Base-by-base conservation (phyloP, 805 yeast genomes). In the Wickerhamia fluorescens region DNA sequence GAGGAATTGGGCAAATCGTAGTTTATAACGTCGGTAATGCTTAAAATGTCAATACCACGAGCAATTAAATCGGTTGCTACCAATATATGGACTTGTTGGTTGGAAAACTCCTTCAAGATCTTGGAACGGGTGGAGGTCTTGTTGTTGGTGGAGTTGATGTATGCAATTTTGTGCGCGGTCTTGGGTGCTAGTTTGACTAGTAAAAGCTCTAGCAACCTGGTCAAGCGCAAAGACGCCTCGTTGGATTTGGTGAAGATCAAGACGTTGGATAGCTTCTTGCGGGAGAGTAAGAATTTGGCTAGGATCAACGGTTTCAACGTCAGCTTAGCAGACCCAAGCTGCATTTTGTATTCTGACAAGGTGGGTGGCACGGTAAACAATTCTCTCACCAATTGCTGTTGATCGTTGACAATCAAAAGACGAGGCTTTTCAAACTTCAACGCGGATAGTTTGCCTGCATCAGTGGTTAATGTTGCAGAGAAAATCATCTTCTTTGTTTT, bases 401-500 rank as follows among this genome's bases (percentile, higher is more conserved):
- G 58, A 29, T 73, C 72, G 35, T 87, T 84, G 25, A 88, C 79
- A 33, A 86, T 75, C 23, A 84, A 62, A 27, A 92, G 54, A 44
- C 78, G 68, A n/a, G 94, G 96, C 41, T 66, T 68, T 34, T 63
- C 61, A 37, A 92, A 71, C 29, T 78, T 73, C 34, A 92, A 65
- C 25, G 74, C 71, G 6, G 89, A 70, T 32, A 92, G 60, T 47
- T 83, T 85, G 16, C 92, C 95, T 0, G 96, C 84, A 51, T 88
- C 94, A 2, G 96, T 79, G 3, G 96, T 86, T 30, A 92, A 68
- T 1, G 99, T 92, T 6, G 99, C 98, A 28, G 94, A 79, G 47
- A 92, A 86, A 3, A 92, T 68, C 51, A 89, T 66, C 42, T 88
- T 58, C 60, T 79, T 48, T 56, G 76, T 53, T 27, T 51, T 53